phyloP scores from a whole-genome alignment of 73 alveolate genomes.

The Uronychia setigera region DNA sequence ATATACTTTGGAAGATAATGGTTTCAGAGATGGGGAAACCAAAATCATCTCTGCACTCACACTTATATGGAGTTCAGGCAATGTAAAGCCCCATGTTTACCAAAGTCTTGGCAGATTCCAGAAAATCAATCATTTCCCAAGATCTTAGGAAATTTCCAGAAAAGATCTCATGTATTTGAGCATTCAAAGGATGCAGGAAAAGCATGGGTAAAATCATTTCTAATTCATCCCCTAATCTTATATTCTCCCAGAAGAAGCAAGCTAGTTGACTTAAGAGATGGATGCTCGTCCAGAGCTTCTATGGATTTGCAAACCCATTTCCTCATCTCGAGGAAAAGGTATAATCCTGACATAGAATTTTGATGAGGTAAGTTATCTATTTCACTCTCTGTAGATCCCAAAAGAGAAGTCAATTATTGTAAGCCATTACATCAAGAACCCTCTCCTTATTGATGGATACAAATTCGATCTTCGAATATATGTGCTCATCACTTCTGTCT shows the following conservation, averaged over 20 bases:
- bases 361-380: neutral
- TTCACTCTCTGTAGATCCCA: slow-evolving; percentile 1
- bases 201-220: slow-evolving; percentile 65
- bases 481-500: slow-evolving; percentile 82
- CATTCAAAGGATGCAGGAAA: slow-evolving; percentile 71
- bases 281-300: slow-evolving; percentile 62
- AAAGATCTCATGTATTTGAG: slow-evolving; percentile 80
- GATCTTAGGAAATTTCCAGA: slow-evolving; percentile 80
- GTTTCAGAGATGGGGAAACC: slow-evolving; percentile 33
- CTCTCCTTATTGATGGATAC: slow-evolving; percentile 85
- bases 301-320: slow-evolving; percentile 93
- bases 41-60: slow-evolving; percentile 24
- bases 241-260: slow-evolving; percentile 80
- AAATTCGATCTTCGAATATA: slow-evolving; percentile 92
- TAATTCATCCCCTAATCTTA: slow-evolving; percentile 84
- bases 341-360: slow-evolving; percentile 74
- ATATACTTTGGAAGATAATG: slow-evolving; percentile 61
- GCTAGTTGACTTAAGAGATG: slow-evolving; percentile 71
- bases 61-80: slow-evolving; percentile 35
- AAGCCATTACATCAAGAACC: slow-evolving; percentile 85
- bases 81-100: slow-evolving; percentile 15
- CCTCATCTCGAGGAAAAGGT: slow-evolving; percentile 92
- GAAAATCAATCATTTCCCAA: slow-evolving; percentile 83
- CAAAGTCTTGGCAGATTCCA: slow-evolving; percentile 69
- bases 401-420: slow-evolving; percentile 34